These are phyloP conservation scores for Didymosphaeria variabile DNA, from an alignment of 2,329 filamentous ascomycete species.

Conservation along the genomic window DNA sequence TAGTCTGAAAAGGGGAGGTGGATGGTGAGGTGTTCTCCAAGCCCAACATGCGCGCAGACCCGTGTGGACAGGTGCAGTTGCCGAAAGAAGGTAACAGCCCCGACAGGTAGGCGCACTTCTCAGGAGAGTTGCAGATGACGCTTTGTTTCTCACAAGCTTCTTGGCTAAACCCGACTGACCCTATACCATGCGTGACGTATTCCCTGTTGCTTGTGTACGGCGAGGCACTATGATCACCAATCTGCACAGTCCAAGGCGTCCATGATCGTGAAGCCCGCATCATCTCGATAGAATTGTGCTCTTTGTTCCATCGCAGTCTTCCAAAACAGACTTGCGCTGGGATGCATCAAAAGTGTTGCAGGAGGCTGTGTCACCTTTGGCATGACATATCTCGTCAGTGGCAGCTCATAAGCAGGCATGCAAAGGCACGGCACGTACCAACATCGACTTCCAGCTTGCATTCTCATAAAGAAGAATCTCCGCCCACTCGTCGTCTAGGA, in stretches of 20 bases:
- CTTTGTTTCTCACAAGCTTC: neutral
- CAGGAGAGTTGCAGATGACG: neutral
- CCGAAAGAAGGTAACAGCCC: neutral
- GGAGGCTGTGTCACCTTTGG: constrained; percentile 19
- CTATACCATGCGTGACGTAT: neutral
- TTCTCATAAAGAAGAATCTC: constrained; percentile 16
- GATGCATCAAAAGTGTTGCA: constrained; percentile 23
- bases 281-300: constrained; percentile 17
- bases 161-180: neutral
- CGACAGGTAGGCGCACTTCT: neutral
- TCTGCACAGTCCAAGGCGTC: constrained; percentile 16
- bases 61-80: neutral
- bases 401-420: neutral
- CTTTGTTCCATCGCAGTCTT: constrained; percentile 18
- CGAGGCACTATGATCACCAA: constrained; percentile 2
- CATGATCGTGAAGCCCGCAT: constrained; percentile 19
- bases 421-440: constrained; percentile 7
- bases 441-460: constrained; percentile 22
- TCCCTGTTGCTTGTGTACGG: neutral
- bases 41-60: neutral
- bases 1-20: neutral
- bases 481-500: constrained; percentile 6
- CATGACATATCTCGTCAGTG: neutral
- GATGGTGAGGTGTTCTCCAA: neutral
- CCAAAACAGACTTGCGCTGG: constrained; percentile 23